These are phyloP conservation scores for Aspergillus quadrilineatus DNA, from an alignment of 2,329 filamentous ascomycete genomes.

Conservation along the genomic window DNA sequence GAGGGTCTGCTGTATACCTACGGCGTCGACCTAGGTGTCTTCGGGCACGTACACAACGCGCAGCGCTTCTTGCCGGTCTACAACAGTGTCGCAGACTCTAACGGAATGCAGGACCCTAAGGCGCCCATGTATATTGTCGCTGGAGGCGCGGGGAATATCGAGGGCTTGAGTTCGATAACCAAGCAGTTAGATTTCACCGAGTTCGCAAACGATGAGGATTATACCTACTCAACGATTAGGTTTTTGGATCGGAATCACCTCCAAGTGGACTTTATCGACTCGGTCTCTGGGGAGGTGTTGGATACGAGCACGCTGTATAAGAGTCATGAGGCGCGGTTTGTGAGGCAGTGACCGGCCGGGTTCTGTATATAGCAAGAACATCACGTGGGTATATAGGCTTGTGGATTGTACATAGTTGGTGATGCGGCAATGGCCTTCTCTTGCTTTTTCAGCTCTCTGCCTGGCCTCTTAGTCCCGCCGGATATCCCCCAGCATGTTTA, in stretches of 20 bases:
- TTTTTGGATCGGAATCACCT: constrained; percentile 50
- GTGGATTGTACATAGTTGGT: not conserved
- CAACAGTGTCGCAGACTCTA: constrained; percentile 41
- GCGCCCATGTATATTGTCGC: constrained; percentile 58
- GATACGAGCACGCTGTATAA: constrained; percentile 53
- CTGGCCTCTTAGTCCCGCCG: not conserved
- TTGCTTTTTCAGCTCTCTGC: not conserved
- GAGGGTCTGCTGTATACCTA: constrained; percentile 56
- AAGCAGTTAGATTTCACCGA: constrained; percentile 44
- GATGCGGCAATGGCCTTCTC: not conserved
- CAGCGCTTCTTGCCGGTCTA: constrained; percentile 50
- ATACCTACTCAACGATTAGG: constrained; percentile 52
- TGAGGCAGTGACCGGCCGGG: constrained; percentile 46
- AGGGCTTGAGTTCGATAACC: constrained; percentile 50
- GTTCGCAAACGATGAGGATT: constrained; percentile 42
- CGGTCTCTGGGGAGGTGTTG: constrained; percentile 49
- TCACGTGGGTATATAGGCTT: not conserved
- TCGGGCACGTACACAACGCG: constrained; percentile 60
- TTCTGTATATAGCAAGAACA: not conserved
- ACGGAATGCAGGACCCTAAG: constrained; percentile 52
- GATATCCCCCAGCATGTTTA: not conserved
- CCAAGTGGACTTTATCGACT: constrained; percentile 53
- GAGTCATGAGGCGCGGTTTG: constrained; percentile 48
- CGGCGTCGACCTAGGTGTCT: constrained; percentile 57
- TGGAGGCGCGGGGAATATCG: constrained; percentile 58